Evolutionary conservation across 2,329 filamentous ascomycete genomes (phyloP), one percentile per base, ranked within the genome.

Genomic region (Venturia carpophila): DNA sequence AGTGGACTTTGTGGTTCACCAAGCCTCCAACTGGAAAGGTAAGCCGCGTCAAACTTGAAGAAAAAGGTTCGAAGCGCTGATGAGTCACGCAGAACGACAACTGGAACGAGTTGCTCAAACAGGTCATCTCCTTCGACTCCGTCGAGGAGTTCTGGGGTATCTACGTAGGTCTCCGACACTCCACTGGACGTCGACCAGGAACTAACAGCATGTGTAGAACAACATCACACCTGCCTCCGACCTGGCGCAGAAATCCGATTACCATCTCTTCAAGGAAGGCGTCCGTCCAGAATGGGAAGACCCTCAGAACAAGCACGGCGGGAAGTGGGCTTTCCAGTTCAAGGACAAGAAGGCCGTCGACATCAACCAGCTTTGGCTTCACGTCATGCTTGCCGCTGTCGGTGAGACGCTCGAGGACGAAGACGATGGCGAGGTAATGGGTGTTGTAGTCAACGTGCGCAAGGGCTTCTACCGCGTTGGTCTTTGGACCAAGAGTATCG

Each of bases 61-160:
- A 13, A 9, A 10, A 37, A n/a, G 11, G 39, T 27, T 21, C 15
- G 15, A 27, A 11, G 27, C 13, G 39, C 63, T 62, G 47, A 66
- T 30, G 1, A 39, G 52, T 21, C 11, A 52, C 10, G 56, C 70
- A 96, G 91, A 92, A 91, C 69, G 92, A 97, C 78, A 97, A 97
- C 84, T 99, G 95, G 94, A 95, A 95, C 71, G 94, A 99, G 76
- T 82, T 97, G 68, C 81, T 99, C 68, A 99, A 99, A 82, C 92
- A 99, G 78, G 93, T 99, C 71, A 97, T 99, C 74, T 97, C 91
- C 66, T 97, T 99, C 74, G 91, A 96, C 80, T 96, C 92, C 2
- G 94, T 99, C 34, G 94, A 99, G 80, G 95, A 99, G 78, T 99
- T 99, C 79, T 99, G 94, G 94, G 94, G 94, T 67, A 91, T 99